Evolutionary conservation across 2,329 filamentous ascomycete genomes (phyloP).

Genomic region (Pezizomycotina sp.): DNA sequence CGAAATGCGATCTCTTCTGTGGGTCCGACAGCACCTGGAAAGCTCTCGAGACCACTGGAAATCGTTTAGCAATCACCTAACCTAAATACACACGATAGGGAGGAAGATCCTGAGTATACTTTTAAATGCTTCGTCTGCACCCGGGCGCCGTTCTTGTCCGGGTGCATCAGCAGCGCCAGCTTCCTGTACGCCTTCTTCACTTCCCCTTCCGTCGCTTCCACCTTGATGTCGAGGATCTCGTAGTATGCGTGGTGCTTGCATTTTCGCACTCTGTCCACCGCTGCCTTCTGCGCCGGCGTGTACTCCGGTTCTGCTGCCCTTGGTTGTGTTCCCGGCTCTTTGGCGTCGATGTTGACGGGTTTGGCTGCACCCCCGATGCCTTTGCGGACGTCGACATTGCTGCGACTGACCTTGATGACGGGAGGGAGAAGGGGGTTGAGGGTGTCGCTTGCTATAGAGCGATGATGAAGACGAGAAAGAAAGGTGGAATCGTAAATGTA

Average conservation of each 20-base stretch:
- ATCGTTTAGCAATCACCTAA: background rate
- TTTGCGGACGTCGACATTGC: no score
- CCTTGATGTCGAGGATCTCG: conserved; percentile 68
- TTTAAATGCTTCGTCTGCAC: conserved; percentile 96
- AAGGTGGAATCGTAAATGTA: no score
- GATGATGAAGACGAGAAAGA: no score
- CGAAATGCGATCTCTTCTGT: conserved; percentile 79
- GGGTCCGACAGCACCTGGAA: conserved; percentile 86
- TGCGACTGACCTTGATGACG: no score
- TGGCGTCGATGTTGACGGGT: conserved; percentile 11
- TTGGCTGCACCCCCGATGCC: no score
- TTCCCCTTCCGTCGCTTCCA: conserved; percentile 55
- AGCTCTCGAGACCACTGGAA: conserved; percentile 61
- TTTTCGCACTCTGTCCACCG: conserved; percentile 71
- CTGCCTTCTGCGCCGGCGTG: conserved; percentile 79
- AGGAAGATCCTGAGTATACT: conserved; percentile 34
- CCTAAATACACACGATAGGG: conserved; percentile 3
- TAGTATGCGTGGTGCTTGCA: conserved; percentile 83
- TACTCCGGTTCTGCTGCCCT: conserved; percentile 61
- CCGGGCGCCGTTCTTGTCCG: conserved; percentile 96
- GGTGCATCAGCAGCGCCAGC: conserved; percentile 82
- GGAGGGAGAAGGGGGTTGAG: no score
- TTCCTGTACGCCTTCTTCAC: conserved; percentile 98
- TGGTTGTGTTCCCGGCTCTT: conserved; percentile 51
- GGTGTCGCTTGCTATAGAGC: no score